Evolutionary conservation across 768 basidiomycete species (phyloP).

Genomic region (Pisolithus sp.): DNA sequence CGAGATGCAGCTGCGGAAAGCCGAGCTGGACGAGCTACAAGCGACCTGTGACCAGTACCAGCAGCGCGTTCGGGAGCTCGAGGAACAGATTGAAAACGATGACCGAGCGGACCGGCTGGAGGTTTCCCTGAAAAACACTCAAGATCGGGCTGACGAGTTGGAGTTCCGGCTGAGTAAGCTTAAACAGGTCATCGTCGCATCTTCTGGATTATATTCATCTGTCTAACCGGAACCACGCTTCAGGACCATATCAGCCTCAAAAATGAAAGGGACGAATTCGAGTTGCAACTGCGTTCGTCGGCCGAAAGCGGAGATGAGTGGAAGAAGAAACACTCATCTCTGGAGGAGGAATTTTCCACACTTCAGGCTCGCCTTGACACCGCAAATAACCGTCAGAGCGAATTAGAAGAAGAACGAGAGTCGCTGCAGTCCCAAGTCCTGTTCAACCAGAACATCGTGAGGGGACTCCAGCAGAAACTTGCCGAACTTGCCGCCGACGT

Average conservation of each 20-base stretch:
- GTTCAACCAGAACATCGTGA: conserved; percentile 39
- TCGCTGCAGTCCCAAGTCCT: conserved; percentile 43
- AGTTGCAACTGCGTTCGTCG: conserved; percentile 37
- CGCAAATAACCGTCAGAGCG: conserved; percentile 40
- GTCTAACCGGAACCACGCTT: conserved; percentile 1
- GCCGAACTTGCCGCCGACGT: conserved; percentile 49
- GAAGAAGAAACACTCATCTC: conserved; percentile 40
- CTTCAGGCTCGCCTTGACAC: conserved; percentile 39
- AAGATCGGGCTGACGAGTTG: conserved; percentile 76
- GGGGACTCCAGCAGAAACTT: conserved; percentile 55
- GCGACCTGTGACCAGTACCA: conserved; percentile 48
- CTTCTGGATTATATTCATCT: background rate
- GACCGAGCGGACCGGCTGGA: conserved; percentile 75
- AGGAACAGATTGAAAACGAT: conserved; percentile 79
- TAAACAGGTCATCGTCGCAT: conserved; percentile 51
- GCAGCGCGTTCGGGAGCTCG: conserved; percentile 60
- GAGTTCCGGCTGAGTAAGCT: conserved; percentile 77
- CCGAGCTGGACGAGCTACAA: conserved; percentile 45
- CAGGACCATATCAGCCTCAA: conserved; percentile 56
- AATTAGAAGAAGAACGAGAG: conserved; percentile 43
- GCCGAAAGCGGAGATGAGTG: conserved; percentile 42
- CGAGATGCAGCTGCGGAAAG: conserved; percentile 60
- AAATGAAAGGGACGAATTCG: conserved; percentile 53
- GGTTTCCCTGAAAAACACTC: conserved; percentile 65
- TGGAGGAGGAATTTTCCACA: conserved; percentile 36